These are phyloP conservation scores for Rosa multiflora DNA, from an alignment of 306 rosid genomes.

Conservation along the genomic window DNA sequence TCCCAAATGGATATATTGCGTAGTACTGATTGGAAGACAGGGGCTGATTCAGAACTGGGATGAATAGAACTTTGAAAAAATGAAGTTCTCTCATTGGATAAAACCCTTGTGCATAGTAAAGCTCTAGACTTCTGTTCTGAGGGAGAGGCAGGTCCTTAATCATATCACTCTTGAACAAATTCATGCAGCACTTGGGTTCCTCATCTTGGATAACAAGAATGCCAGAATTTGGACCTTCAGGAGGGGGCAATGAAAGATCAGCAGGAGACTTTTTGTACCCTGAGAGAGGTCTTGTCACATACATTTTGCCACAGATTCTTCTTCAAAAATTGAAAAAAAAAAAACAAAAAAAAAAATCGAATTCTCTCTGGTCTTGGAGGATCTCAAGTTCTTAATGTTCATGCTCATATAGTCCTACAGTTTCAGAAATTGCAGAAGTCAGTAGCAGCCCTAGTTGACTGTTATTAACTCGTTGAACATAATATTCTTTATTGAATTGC, in stretches of 20 bases:
- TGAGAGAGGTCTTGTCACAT: conserved; percentile 41
- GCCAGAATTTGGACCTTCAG: conserved; percentile 68
- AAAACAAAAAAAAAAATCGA: background rate
- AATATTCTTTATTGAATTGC: background rate
- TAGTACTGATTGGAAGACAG: conserved; percentile 64
- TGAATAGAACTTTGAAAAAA: conserved; percentile 44
- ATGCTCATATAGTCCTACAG: background rate
- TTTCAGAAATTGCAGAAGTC: background rate
- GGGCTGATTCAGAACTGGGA: conserved; percentile 77
- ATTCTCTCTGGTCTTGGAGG: background rate
- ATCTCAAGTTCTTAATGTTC: background rate
- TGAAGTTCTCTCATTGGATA: conserved; percentile 11
- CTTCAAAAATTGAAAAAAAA: background rate
- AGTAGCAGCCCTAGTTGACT: background rate
- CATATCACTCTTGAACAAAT: conserved; percentile 34
- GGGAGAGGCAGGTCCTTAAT: conserved; percentile 60
- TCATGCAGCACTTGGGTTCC: conserved; percentile 42
- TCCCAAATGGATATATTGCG: conserved; percentile 43
- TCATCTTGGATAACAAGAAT: conserved; percentile 65
- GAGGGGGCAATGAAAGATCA: conserved; percentile 37
- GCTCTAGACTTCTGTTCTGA: conserved; percentile 56
- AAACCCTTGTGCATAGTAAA: conserved; percentile 47
- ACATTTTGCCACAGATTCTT: conserved; percentile 29
- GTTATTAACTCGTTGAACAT: background rate
- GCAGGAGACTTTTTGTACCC: conserved; percentile 22